phyloP scores from a whole-genome alignment of 2,329 filamentous ascomycete genomes.

The Xylaria polymorpha region DNA sequence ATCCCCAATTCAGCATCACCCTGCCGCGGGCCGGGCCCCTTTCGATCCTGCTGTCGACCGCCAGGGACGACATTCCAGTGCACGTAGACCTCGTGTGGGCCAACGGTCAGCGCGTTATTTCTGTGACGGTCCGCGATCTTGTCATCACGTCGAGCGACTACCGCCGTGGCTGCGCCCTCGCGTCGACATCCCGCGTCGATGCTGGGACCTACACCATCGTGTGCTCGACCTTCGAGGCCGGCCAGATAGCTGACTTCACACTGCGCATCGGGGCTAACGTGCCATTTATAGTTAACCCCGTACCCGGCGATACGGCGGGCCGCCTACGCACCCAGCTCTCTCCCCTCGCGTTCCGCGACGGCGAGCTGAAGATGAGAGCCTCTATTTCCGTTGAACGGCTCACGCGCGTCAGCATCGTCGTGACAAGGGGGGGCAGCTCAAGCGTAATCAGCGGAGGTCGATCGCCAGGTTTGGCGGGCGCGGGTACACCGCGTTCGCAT shows the following conservation, averaged over 20 bases:
- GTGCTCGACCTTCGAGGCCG: constrained; percentile 88
- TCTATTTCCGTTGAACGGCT: constrained; percentile 59
- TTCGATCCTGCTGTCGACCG: constrained; percentile 78
- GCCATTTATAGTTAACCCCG: constrained; percentile 65
- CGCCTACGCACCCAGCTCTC: constrained; percentile 71
- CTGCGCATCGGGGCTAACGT: constrained; percentile 77
- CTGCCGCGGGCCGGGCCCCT: constrained; percentile 69
- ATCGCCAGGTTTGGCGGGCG: constrained; percentile 44
- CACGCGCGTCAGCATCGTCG: constrained; percentile 70
- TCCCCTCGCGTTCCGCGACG: constrained; percentile 59
- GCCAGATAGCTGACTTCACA: constrained; percentile 78
- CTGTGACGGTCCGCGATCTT: constrained; percentile 79
- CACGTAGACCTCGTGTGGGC: constrained; percentile 89
- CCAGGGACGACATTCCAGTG: constrained; percentile 74
- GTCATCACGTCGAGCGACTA: constrained; percentile 90
- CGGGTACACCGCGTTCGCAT: constrained; percentile 43
- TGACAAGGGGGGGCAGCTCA: constrained; percentile 45
- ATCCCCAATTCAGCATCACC: constrained; percentile 84
- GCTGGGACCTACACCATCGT: constrained; percentile 86
- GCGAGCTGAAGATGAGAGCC: constrained; percentile 53
- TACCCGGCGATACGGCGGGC: constrained; percentile 81
- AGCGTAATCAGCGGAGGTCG: constrained; percentile 39
- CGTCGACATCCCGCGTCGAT: constrained; percentile 70
- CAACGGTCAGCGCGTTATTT: constrained; percentile 75
- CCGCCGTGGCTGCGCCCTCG: constrained; percentile 79